Evolutionary conservation across 148 eudicot genomes (phyloP), one percentile per base, ranked within the genome.

Genomic region (Spergularia bocconei): DNA sequence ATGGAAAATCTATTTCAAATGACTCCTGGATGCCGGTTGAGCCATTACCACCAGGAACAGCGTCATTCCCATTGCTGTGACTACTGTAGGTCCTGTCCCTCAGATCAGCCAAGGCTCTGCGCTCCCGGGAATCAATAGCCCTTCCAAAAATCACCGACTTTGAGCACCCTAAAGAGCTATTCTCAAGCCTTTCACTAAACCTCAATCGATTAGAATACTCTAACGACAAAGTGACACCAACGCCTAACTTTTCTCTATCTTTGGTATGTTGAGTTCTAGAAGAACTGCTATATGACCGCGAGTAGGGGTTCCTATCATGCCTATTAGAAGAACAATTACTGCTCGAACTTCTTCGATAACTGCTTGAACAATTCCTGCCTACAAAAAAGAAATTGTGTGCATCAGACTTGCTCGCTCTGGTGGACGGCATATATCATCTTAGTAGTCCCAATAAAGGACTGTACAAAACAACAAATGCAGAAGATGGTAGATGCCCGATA

Each of bases 1-100:
- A 80, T 19, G 96, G 97, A 77, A 89, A 92, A 85, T 95, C 94
- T 78, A 81, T 88, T 39, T 88, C 94, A 86, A 92, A 92, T 23
- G 88, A 79, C 75, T 73, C 82, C 81, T 81, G 87, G 39, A 67
- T 82, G 52, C 80, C 85, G 61, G 64, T 73, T 17, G 54, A 67
- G 71, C 75, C 63, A 76, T 63, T 80, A 36, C 85, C 79, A 61
- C 76, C 85, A 33, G 84, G 75, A 77, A 67, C 48, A 29, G 79
- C n/a, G 67, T 87, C 88, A 82, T 75, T 88, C 20, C 71, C 85
- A 41, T 72, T 74, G 74, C 52, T 77, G 29, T 72, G 74, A 66
- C 33, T 81, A 77, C 33, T 82, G 53, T 65, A 70, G 58, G 78
- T 70, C 56, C 75, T 74, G 63, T 67, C 78, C 75, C 81, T 84